Base-by-base conservation (phyloP, 192 early-diverging fungal genomes). In the Entophlyctis luteolus region DNA sequence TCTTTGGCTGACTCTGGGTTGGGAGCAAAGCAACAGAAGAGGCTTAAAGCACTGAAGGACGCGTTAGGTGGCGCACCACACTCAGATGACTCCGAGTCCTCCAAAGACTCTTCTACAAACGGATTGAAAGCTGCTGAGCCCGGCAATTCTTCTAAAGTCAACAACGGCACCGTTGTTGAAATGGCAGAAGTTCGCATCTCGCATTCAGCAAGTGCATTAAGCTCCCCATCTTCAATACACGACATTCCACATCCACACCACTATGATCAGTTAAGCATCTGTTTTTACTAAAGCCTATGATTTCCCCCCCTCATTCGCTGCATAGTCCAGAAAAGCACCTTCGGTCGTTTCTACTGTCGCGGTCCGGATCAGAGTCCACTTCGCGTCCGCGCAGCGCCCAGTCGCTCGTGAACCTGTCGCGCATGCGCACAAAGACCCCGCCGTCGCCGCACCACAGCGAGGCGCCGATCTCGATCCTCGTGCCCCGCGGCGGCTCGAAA, bases 211-310 rank as follows among this genome's bases (percentile, higher is more conserved):
- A 25, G 50, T 12, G 50, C 18, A 28, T 23, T 53, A 29, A 14
- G 10, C 25, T 48, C 25, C 14, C 42, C 1, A 42, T 31, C 54
- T 35, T 32, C 16, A 49, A 18, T 22, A 31, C 60, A 47, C 20
- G 60, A 63, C 12, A n/a, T 4, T 16, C 46, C 48, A 18, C 60
- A 63, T 49, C 60, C 60, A 23, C 60, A 63, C 25, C 60, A 63
- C n/a, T 63, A 63, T n/a, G 60, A 63, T 25, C 60, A 63, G 22
- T 28, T 28, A 53, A 22, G 45, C 22, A 47, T n/a, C 16, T n/a
- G 22, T n/a, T 22, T 47, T 22, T n/a, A 47, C 45, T 22, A 46
- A 46, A 0, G 1, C 22, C 18, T 1, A 16, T 0, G 0, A 16
- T 20, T 20, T 20, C 45, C 1, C 1, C 45, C 45, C 45, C 45